phyloP scores from a whole-genome alignment of 192 early-diverging fungal species.

The Entomortierella parvispora region DNA sequence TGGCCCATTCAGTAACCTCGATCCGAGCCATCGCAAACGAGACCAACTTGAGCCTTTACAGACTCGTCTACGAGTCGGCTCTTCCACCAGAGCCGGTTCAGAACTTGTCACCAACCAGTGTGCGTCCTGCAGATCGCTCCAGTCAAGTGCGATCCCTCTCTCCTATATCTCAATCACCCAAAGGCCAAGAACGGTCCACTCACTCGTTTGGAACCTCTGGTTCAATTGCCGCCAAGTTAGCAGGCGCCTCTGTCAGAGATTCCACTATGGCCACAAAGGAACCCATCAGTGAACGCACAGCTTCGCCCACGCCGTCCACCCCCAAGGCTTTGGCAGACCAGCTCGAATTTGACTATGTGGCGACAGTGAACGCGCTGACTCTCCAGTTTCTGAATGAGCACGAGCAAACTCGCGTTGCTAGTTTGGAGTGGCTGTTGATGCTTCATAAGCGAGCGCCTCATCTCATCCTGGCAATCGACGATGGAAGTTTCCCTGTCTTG shows the following conservation, averaged over 20 bases:
- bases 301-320: conserved; percentile 1
- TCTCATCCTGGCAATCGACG: conserved; percentile 87
- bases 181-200: conserved; percentile 42
- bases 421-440: conserved; percentile 97
- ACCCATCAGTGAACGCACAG: background rate
- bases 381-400: conserved; percentile 85
- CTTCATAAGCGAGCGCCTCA: conserved; percentile 93
- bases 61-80: conserved; percentile 76
- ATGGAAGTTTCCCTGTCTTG: conserved; percentile 86
- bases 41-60: conserved; percentile 82
- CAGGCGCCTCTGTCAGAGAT: conserved; percentile 6
- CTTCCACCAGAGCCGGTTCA: conserved; percentile 48
- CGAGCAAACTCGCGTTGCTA: conserved; percentile 92
- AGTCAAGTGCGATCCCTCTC: conserved; percentile 11
- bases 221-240: conserved; percentile 44
- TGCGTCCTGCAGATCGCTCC: conserved; percentile 13
- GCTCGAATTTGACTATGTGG: conserved; percentile 80
- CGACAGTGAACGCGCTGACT: conserved; percentile 83
- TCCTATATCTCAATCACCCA: conserved; percentile 38
- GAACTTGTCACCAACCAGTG: background rate
- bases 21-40: conserved; percentile 83
- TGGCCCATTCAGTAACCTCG: conserved; percentile 77
- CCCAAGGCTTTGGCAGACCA: conserved; percentile 22
- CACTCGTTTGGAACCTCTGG: conserved; percentile 42
- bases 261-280: conserved; percentile 3